These are phyloP conservation scores for Penicillium flavigenum DNA, from an alignment of 495 filamentous ascomycete species.

Conservation along the genomic window DNA sequence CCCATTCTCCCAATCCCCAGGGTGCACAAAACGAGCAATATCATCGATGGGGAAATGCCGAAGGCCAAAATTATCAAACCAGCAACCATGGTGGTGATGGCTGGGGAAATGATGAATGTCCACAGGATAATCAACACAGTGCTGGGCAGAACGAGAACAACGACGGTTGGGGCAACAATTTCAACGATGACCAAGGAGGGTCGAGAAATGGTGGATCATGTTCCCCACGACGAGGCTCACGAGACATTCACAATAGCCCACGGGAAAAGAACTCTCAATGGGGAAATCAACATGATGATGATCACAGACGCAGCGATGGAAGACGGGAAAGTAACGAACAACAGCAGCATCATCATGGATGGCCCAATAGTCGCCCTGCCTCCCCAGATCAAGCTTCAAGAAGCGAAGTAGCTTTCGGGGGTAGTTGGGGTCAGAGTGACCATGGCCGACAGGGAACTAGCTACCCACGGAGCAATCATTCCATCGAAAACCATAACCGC, in stretches of 20 bases:
- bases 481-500: background rate
- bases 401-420: background rate
- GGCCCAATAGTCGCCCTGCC: background rate
- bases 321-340: background rate
- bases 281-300: background rate
- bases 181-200: background rate
- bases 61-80: background rate
- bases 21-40: background rate
- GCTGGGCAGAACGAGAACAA: background rate
- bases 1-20: background rate
- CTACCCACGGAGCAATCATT: background rate
- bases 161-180: background rate
- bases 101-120: background rate
- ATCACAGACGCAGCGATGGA: background rate
- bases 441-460: background rate
- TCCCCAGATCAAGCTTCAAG: background rate
- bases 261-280: background rate
- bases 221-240: background rate
- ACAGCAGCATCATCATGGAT: background rate
- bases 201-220: background rate
- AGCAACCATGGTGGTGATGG: background rate
- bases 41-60: background rate
- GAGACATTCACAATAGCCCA: background rate
- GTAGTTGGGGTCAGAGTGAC: background rate
- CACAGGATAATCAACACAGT: background rate